Evolutionary conservation across 371 early-diverging fungal species (phyloP).

Genomic region (Rhizomucor pusillus): DNA sequence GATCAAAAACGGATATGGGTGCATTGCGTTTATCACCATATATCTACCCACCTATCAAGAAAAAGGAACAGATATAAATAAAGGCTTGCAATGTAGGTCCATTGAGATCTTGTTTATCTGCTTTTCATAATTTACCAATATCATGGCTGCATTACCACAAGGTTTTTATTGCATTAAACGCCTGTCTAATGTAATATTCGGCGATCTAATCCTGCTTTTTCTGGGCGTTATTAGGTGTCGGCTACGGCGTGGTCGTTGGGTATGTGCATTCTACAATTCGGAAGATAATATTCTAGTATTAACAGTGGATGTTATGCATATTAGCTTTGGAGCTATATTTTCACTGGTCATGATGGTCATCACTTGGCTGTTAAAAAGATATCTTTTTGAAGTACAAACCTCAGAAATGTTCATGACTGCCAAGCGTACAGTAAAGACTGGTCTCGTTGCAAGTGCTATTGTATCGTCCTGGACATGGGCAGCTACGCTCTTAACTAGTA

Average conservation of each 20-base stretch:
- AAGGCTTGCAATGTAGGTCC: too few relatives aligned
- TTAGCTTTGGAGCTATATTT: slow-evolving; percentile 57
- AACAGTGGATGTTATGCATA: background rate
- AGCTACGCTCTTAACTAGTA: slow-evolving; percentile 62
- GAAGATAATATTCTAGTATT: background rate
- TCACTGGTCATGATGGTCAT: slow-evolving; percentile 59
- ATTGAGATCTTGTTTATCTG: background rate
- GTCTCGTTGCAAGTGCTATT: slow-evolving; percentile 68
- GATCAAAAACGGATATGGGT: too few relatives aligned
- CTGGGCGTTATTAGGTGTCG: slow-evolving; percentile 18
- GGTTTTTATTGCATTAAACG: slow-evolving; percentile 11
- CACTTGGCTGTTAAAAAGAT: slow-evolving; percentile 59
- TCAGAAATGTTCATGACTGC: slow-evolving; percentile 73
- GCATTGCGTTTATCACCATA: background rate
- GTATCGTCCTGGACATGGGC: slow-evolving; percentile 73
- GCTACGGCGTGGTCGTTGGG: slow-evolving; percentile 41
- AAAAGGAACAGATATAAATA: too few relatives aligned
- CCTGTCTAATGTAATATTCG: background rate
- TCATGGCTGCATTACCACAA: slow-evolving; percentile 33
- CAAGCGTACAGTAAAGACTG: slow-evolving; percentile 60
- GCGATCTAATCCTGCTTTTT: too few relatives aligned
- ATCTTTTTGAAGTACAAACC: slow-evolving; percentile 57
- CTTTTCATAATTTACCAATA: background rate
- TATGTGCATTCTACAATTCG: slow-evolving; percentile 4
- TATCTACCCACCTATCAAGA: background rate